A percentile compares a stretch with the other conserved stretches of the same genome.
Evolutionary conservation across 1,139 yeast genomes (phyloP).

Genomic region (Spathaspora jeffriesii): DNA sequence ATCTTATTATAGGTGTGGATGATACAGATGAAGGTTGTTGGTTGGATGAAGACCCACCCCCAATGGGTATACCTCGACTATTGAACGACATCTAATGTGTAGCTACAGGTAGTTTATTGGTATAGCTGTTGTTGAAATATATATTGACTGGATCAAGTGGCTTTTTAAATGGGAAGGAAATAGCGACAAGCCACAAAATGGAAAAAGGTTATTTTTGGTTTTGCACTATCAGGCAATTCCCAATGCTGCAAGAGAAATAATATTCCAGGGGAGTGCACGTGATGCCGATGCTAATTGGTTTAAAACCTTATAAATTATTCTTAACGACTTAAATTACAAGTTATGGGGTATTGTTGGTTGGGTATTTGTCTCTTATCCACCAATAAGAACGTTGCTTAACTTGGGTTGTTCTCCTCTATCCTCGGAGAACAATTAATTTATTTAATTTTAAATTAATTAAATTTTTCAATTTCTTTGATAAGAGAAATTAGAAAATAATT

Average conservation of each 20-base stretch:
- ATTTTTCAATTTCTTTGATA: not conserved
- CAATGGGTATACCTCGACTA: not conserved
- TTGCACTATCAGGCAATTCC: not conserved
- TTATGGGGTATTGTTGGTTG: not conserved
- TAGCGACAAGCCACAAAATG: slow-evolving; percentile 1
- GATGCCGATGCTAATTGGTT: not conserved
- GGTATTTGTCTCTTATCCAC: not conserved
- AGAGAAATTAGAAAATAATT: not conserved
- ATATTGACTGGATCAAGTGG: not conserved
- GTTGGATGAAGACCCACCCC: not conserved
- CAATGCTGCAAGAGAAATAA: not conserved
- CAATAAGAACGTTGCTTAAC: not conserved
- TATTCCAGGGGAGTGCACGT: not conserved
- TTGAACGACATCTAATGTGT: not conserved
- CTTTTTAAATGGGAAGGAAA: not conserved
- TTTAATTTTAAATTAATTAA: not conserved
- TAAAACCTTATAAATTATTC: not conserved
- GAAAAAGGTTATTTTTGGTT: not conserved
- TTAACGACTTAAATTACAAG: not conserved
- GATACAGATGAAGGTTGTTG: not conserved
- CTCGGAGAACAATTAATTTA: not conserved
- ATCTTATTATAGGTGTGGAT: not conserved
- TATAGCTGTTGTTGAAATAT: not conserved
- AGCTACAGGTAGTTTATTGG: not conserved
- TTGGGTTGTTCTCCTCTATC: not conserved